Percentiles rank a stretch among this genome's conserved stretches.
Evolutionary conservation across 441 rosid genomes (phyloP).

Genomic region (Melianthus villosus): DNA sequence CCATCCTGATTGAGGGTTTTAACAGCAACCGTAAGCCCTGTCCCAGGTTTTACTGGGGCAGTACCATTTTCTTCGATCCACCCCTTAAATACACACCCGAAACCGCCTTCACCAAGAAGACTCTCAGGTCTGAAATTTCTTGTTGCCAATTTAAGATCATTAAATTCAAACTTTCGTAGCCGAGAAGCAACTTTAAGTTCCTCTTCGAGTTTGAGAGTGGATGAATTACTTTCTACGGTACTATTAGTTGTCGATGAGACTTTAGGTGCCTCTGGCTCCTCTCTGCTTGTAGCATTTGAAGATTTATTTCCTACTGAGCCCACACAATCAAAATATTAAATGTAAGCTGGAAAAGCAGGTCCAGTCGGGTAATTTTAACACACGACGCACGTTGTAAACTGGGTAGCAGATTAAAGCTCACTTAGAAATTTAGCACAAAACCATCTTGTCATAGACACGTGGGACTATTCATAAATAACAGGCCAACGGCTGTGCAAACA

Average conservation of each 20-base stretch:
- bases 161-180: slow-evolving; percentile 34
- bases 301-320: background rate
- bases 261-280: background rate
- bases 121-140: slow-evolving; percentile 55
- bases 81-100: slow-evolving; percentile 51
- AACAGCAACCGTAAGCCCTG: slow-evolving; percentile 47
- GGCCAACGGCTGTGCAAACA: too few species aligned
- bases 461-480: too few species aligned
- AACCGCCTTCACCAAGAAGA: slow-evolving; percentile 51
- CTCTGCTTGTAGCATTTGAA: background rate
- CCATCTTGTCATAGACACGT: too few species aligned
- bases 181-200: slow-evolving; percentile 38
- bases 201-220: slow-evolving; percentile 35
- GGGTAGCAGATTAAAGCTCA: too few species aligned
- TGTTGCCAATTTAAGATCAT: slow-evolving; percentile 40
- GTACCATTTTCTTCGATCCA: slow-evolving; percentile 57
- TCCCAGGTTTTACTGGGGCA: slow-evolving; percentile 54
- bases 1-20: slow-evolving; percentile 47
- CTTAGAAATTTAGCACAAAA: too few species aligned
- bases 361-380: too few species aligned
- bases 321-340: too few species aligned
- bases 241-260: slow-evolving; percentile 13
- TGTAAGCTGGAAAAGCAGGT: too few species aligned
- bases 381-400: too few species aligned
- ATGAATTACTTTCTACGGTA: slow-evolving; percentile 21